Evolutionary conservation across 2,329 filamentous ascomycete species (phyloP).

Genomic region (Cordyceps javanica): DNA sequence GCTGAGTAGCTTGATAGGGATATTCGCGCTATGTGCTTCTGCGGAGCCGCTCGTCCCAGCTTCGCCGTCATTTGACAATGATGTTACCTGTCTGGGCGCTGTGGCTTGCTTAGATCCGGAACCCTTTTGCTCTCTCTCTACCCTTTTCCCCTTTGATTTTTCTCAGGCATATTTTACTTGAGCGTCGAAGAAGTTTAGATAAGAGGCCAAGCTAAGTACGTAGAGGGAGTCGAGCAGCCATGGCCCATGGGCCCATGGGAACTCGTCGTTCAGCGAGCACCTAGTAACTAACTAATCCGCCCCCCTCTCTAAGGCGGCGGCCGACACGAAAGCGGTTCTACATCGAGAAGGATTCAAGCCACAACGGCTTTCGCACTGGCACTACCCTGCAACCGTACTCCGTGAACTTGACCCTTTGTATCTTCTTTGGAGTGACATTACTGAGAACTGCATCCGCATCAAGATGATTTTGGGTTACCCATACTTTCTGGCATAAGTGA

Average conservation of each 20-base stretch:
- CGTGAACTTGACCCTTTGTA: neutral
- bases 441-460: no score
- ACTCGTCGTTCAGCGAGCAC: no score
- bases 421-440: no score
- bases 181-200: neutral
- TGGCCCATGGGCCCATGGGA: neutral
- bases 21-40: neutral
- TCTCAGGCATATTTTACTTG: neutral
- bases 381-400: neutral
- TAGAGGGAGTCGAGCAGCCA: neutral
- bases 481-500: no score
- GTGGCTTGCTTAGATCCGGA: neutral
- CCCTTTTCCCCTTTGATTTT: neutral
- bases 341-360: slow-evolving; percentile 7
- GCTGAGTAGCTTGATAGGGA: neutral
- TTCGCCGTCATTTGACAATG: neutral
- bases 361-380: slow-evolving; percentile 1
- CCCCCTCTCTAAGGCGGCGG: neutral
- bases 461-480: no score
- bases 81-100: neutral
- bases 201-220: neutral
- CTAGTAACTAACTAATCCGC: neutral
- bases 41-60: neutral
- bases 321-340: neutral
- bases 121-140: neutral